Base-by-base conservation (phyloP, 192 early-diverging fungal species). In the Tieghemiomyces parasiticus region DNA sequence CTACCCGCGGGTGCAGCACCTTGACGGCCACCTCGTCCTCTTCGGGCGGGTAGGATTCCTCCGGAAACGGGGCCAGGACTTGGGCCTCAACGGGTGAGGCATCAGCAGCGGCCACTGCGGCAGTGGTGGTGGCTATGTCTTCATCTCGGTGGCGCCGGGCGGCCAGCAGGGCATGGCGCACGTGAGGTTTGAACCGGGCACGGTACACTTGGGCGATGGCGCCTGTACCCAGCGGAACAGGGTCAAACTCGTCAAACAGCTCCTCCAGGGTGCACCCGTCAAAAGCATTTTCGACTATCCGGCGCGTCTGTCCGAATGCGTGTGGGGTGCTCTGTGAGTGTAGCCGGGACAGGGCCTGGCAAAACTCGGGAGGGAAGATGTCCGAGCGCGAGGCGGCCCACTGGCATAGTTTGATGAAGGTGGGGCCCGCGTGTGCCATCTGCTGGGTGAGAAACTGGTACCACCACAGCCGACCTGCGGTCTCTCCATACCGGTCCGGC, bases 401-500 rank as follows among this genome's bases (percentile, higher is more conserved):
- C 78, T 98, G 95, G 4, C 87, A 83, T 20, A 95, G 64, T 78
- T 98, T 98, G 60, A 94, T 91, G 71, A 95, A 98, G 12, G 95
- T 91, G 12, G 95, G 93, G 0, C 95, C 95, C 13, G 90, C 90
- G 24, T 69, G 49, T 54, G 92, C 89, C 80, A 94, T 86, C 52
- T 84, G 81, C 51, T 55, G 74, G 45, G 92, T 82, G 22, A 95
- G 56, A 19, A 88, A 71, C 30, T 74, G 64, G 67, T 93, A 88
- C 91, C 93, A 98, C 88, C 86, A 92, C 2, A 94, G 54, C 1
- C 78, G 66, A 20, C 83, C 81, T 6, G 74, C 58, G 9, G 71
- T 70, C 48, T 85, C 85, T 54, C 72, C 61, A 35, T 73, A 62
- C 8, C 71, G 51, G 25, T 81, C 68, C 26, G 66, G 60, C 3